These are phyloP conservation scores for Phytomonas sp. DNA, from an alignment of 208 protist genomes.

Conservation along the genomic window DNA sequence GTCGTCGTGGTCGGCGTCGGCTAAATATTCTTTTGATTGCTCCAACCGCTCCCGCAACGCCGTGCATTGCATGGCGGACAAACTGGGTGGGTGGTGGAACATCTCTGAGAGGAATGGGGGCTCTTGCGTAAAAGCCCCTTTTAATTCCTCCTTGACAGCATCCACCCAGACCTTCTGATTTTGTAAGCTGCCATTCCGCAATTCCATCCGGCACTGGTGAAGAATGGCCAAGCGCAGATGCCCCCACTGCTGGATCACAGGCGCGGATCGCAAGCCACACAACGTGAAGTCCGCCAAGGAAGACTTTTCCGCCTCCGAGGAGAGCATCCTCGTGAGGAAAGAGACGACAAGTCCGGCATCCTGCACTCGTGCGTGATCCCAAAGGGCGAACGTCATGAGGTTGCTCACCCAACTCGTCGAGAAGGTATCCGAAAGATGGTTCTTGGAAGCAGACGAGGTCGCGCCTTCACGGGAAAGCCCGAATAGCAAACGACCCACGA, in stretches of 20 bases:
- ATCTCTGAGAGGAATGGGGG: slow-evolving; percentile 14
- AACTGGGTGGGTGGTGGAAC: slow-evolving; percentile 11
- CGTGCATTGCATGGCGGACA: neutral
- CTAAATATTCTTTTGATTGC: slow-evolving; percentile 6
- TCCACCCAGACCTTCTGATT: slow-evolving; percentile 9
- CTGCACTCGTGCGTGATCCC: neutral
- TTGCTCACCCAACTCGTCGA: neutral
- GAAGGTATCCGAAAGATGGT: neutral
- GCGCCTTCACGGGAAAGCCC: neutral
- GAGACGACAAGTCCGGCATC: neutral
- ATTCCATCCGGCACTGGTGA: neutral
- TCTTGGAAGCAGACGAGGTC: neutral
- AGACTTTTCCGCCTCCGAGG: neutral
- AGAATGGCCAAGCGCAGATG: slow-evolving; percentile 12
- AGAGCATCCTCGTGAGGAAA: neutral
- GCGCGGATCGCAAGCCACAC: neutral
- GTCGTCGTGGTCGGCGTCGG: slow-evolving; percentile 2
- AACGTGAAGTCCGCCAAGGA: neutral
- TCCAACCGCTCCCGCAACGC: neutral
- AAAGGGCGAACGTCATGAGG: neutral
- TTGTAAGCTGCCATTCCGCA: slow-evolving; percentile 3
- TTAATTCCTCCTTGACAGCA: slow-evolving; percentile 12
- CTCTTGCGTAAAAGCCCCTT: slow-evolving; percentile 14
- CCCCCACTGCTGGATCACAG: slow-evolving; percentile 9
- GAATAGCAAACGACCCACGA: neutral